Percentiles rank a stretch among this genome's conserved stretches.
Evolutionary conservation across 2,329 filamentous ascomycete genomes (phyloP).

Genomic region (Exserohilum rostratum): DNA sequence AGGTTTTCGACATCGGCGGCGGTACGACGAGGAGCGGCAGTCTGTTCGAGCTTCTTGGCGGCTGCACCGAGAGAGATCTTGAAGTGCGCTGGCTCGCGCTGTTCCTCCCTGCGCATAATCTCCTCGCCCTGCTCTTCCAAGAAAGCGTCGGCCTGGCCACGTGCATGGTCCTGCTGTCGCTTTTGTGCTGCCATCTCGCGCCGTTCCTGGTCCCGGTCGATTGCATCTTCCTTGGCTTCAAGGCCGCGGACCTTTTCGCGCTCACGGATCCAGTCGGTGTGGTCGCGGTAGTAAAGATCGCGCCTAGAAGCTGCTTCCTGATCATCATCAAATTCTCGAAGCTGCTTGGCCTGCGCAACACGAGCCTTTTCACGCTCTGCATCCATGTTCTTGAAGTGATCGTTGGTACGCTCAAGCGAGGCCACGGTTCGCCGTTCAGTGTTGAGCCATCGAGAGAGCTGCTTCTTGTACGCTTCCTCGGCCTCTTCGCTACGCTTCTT

Average conservation of each 20-base stretch:
- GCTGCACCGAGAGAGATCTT: conserved; percentile 90
- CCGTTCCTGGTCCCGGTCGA: conserved; percentile 78
- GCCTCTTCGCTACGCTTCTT: conserved; percentile 75
- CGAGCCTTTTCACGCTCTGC: conserved; percentile 67
- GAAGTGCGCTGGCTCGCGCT: conserved; percentile 70
- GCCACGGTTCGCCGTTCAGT: conserved; percentile 83
- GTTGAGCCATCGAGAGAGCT: conserved; percentile 89
- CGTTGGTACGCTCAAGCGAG: conserved; percentile 83
- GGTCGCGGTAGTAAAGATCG: conserved; percentile 86
- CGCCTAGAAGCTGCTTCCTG: conserved; percentile 73
- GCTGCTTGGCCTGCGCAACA: conserved; percentile 71
- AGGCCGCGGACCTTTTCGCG: conserved; percentile 73
- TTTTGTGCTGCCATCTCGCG: conserved; percentile 73
- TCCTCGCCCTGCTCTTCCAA: conserved; percentile 83
- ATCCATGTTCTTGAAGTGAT: conserved; percentile 77
- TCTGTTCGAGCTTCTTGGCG: conserved; percentile 71
- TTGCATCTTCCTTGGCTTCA: conserved; percentile 79
- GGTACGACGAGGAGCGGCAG: conserved; percentile 69
- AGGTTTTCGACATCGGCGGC: conserved; percentile 93
- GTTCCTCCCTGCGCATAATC: conserved; percentile 56
- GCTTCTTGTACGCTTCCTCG: conserved; percentile 81
- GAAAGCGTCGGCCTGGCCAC: conserved; percentile 89
- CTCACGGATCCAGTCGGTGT: conserved; percentile 82
- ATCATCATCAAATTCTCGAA: conserved; percentile 89
- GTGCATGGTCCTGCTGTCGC: conserved; percentile 76